A percentile compares a stretch with the other conserved stretches of the same genome.
Conservation (phyloP, 1,139 yeast species). For the Debaryomyces fabryi region DNA sequence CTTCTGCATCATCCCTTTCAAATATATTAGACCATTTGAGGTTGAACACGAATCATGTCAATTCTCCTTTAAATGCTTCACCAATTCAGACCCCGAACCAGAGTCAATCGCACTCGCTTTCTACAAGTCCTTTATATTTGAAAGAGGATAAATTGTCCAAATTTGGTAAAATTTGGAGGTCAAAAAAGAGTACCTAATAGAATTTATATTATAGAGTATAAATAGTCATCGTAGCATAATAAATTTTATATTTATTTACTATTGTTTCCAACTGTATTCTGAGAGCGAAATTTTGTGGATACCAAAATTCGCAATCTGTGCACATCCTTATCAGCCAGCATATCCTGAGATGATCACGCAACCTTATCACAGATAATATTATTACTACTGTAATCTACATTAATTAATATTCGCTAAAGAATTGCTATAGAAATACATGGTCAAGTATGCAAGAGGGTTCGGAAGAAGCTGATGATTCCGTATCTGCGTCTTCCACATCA, state of each 20-base stretch:
- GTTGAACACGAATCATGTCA: constrained; percentile 9
- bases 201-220: constrained; percentile 7
- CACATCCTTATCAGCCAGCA: constrained; percentile 8
- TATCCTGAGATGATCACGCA: background rate
- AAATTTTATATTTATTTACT: background rate
- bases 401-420: constrained; percentile 2
- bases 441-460: constrained; percentile 3
- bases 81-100: constrained; percentile 4
- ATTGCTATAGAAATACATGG: constrained; percentile 1
- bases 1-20: constrained; percentile 28
- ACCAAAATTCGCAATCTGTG: constrained; percentile 10
- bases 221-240: constrained; percentile 1
- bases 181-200: constrained; percentile 10
- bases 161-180: constrained; percentile 15
- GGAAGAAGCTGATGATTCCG: constrained; percentile 3
- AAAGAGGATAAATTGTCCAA: constrained; percentile 9
- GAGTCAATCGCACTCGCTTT: constrained; percentile 7
- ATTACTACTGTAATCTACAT: background rate
- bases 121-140: constrained; percentile 10
- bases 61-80: constrained; percentile 1
- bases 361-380: background rate
- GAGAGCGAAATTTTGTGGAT: constrained; percentile 5
- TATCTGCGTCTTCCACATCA: constrained; percentile 8
- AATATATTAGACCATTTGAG: constrained; percentile 35
- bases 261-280: background rate